phyloP scores from a whole-genome alignment of 192 early-diverging fungal genomes.

The Powellomyces hirtus region DNA sequence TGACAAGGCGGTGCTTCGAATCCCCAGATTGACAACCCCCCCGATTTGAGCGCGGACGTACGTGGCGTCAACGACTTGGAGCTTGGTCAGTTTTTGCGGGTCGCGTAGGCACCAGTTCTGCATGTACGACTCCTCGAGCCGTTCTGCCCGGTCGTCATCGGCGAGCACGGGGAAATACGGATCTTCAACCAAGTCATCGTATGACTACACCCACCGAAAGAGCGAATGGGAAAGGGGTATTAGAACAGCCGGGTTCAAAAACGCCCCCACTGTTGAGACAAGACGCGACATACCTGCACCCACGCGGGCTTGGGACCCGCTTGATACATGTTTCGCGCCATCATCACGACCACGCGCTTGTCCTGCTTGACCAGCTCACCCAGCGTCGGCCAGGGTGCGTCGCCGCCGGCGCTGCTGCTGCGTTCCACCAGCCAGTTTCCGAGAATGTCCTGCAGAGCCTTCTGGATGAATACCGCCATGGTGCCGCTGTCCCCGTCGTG shows the following conservation, averaged over 20 bases:
- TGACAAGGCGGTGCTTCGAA: neutral
- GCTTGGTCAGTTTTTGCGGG: neutral
- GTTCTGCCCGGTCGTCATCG: constrained; percentile 12
- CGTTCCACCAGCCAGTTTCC: constrained; percentile 43
- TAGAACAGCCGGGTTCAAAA: too few species aligned
- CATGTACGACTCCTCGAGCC: constrained; percentile 14
- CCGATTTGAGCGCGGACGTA: constrained; percentile 1
- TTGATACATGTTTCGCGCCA: neutral
- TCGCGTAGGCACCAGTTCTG: constrained; percentile 21
- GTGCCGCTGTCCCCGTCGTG: constrained; percentile 42
- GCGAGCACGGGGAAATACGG: constrained; percentile 16
- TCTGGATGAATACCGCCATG: constrained; percentile 45
- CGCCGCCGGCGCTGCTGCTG: neutral
- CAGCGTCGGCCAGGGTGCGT: constrained; percentile 78
- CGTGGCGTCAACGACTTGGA: constrained; percentile 29
- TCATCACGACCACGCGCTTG: constrained; percentile 63
- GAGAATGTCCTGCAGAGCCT: constrained; percentile 50
- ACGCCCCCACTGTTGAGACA: too few species aligned
- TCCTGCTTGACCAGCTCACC: constrained; percentile 57
- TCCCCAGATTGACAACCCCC: neutral
- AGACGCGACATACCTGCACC: neutral
- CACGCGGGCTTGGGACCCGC: neutral
- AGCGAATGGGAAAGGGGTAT: neutral
- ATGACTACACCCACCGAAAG: neutral
- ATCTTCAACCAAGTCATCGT: constrained; percentile 22